Base-by-base conservation (phyloP, 2,329 filamentous ascomycete genomes). In the Epichloe gansuensis region DNA sequence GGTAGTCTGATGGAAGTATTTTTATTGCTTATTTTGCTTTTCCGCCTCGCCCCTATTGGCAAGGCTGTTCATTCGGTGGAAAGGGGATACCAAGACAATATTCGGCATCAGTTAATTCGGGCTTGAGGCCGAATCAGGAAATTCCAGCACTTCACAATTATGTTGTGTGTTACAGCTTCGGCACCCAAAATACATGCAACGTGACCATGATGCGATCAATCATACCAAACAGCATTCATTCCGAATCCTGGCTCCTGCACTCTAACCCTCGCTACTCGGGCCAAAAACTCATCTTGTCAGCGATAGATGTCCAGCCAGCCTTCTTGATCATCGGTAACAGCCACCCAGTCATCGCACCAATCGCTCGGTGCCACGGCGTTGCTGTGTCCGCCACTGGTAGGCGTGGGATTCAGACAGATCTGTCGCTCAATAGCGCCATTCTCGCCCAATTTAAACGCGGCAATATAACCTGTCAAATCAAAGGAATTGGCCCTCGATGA, bases 211-310 rank as follows among this genome's bases (percentile, higher is more conserved):
- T 13, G 41, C 21, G 2, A 17, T 34, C 13, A 53, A 31, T 53
- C 51, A 17, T 53, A 53, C 89, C 89, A 95, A 56, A 94, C 89
- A n/a, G 88, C 88, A 69, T 95, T 95, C 89, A 95, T 95, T 2
- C 88, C 88, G 65, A 95, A 95, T 1, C 89, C 89, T n/a, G 86
- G 87, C 71, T 94, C 89, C 5, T 82, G 81, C 39, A 94, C 82
- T 59, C 87, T 81, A 56, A 87, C 73, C 56, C 86, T 76, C 15
- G 88, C 88, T 7, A 94, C 88, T 3, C 88, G 74, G 2, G 81
- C 84, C 50, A 95, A 69, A 59, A 84, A 87, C 73, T 93, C 88
- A 53, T 89, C 84, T 57, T 84, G 76, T 86, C 88, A 95, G 51
- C 88, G 76, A 66, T 94, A 94, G 52, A 95, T 87, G 71, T 95